These are phyloP conservation scores for Oligophagozyma castellii DNA, from an alignment of 1,139 yeast genomes.

Conservation along the genomic window DNA sequence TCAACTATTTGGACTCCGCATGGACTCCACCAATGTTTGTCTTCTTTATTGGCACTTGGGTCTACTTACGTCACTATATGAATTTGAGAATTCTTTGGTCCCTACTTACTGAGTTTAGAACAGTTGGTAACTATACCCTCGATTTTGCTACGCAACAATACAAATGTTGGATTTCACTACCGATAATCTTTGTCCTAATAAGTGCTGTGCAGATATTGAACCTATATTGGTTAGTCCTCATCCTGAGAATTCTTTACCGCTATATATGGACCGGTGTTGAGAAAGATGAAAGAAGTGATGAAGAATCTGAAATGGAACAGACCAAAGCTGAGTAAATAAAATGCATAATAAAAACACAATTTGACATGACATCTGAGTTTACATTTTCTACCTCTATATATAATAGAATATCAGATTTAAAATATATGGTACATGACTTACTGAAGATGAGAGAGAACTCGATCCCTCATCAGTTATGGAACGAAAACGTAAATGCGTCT, in stretches of 20 bases:
- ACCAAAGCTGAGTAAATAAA: no score
- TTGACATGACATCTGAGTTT: no score
- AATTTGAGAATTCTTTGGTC: slow-evolving; percentile 78
- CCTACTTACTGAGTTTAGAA: slow-evolving; percentile 69
- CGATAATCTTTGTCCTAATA: slow-evolving; percentile 68
- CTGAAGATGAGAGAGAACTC: no score
- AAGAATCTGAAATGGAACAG: slow-evolving; percentile 41
- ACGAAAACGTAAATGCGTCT: no score
- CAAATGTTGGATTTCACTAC: slow-evolving; percentile 91
- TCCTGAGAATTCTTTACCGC: slow-evolving; percentile 64
- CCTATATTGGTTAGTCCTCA: slow-evolving; percentile 73
- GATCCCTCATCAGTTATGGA: no score
- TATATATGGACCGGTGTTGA: slow-evolving; percentile 38
- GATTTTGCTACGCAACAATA: slow-evolving; percentile 90
- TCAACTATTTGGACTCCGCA: slow-evolving; percentile 66
- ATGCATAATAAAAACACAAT: no score
- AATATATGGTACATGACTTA: no score
- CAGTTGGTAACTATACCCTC: slow-evolving; percentile 70
- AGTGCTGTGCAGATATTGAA: slow-evolving; percentile 76
- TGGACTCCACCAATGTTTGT: slow-evolving; percentile 52
- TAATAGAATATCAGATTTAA: no score
- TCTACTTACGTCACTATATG: slow-evolving; percentile 76
- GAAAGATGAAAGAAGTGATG: slow-evolving; percentile 85
- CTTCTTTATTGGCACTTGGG: slow-evolving; percentile 63
- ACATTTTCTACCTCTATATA: no score